These are phyloP conservation scores for Tricholoma saponaceum DNA, from an alignment of 768 basidiomycete genomes.

Conservation along the genomic window DNA sequence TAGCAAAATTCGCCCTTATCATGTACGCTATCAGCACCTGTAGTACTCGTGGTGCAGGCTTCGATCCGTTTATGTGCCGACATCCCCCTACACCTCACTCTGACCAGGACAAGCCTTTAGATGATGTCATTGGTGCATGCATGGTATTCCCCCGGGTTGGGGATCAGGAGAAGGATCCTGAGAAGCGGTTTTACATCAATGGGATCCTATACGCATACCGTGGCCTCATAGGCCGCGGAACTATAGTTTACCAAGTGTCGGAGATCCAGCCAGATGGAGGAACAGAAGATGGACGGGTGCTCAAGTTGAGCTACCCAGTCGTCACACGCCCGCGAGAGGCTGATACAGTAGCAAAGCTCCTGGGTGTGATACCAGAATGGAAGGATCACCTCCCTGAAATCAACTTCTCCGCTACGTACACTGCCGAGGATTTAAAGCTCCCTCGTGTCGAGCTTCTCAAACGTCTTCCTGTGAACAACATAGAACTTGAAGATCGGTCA, in stretches of 20 bases:
- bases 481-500: conserved; percentile 3
- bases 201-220: background rate
- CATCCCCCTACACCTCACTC: background rate
- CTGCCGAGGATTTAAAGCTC: conserved; percentile 1
- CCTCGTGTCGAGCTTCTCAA: conserved; percentile 4
- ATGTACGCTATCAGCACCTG: background rate
- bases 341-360: conserved; percentile 2
- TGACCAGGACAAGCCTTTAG: background rate
- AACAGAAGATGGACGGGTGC: background rate
- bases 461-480: background rate
- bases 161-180: no score
- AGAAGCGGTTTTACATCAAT: background rate
- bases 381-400: conserved; percentile 12
- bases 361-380: conserved; percentile 4
- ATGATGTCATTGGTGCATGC: background rate
- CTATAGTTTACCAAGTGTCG: conserved; percentile 3
- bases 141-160: background rate
- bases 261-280: conserved; percentile 4
- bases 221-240: conserved; percentile 6
- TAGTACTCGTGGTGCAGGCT: background rate
- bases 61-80: background rate
- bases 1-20: background rate
- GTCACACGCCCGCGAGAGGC: conserved; percentile 6
- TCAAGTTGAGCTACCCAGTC: conserved; percentile 15
- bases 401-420: background rate